Evolutionary conservation across 1,284 basidiomycete species (phyloP).

Genomic region (Ceratorhiza oryzae-sativae): DNA sequence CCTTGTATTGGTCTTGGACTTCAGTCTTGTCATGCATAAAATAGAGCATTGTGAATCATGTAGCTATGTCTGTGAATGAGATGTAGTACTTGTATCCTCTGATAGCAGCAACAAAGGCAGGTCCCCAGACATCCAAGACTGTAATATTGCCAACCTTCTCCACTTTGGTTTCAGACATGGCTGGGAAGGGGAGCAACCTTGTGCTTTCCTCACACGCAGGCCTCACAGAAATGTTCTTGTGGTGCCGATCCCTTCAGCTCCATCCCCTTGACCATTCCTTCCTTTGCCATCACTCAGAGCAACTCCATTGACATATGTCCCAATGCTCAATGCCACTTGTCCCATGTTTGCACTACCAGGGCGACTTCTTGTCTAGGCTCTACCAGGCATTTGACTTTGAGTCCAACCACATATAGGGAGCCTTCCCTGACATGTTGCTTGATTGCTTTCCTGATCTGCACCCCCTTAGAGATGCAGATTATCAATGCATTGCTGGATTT

Average conservation of each 20-base stretch:
- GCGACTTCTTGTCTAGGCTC: background rate
- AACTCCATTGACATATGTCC: no score
- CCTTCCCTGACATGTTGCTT: background rate
- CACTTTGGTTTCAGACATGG: background rate
- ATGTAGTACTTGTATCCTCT: background rate
- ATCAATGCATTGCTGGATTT: background rate
- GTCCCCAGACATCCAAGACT: background rate
- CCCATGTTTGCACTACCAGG: background rate
- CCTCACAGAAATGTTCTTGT: background rate
- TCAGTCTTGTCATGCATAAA: background rate
- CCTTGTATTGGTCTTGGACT: background rate
- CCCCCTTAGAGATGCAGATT: background rate
- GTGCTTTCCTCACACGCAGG: slow-evolving; percentile 10
- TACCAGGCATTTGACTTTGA: background rate
- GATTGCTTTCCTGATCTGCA: background rate
- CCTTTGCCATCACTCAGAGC: no score
- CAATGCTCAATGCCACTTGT: no score
- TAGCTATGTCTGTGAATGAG: no score
- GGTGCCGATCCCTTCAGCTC: slow-evolving; percentile 7
- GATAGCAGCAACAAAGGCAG: background rate
- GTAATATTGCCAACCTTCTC: no score
- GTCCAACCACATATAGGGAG: background rate
- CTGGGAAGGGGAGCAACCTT: background rate
- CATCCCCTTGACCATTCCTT: no score
- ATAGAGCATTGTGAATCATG: background rate